phyloP scores from a whole-genome alignment of 768 basidiomycete species.

The Piloderma croceum region DNA sequence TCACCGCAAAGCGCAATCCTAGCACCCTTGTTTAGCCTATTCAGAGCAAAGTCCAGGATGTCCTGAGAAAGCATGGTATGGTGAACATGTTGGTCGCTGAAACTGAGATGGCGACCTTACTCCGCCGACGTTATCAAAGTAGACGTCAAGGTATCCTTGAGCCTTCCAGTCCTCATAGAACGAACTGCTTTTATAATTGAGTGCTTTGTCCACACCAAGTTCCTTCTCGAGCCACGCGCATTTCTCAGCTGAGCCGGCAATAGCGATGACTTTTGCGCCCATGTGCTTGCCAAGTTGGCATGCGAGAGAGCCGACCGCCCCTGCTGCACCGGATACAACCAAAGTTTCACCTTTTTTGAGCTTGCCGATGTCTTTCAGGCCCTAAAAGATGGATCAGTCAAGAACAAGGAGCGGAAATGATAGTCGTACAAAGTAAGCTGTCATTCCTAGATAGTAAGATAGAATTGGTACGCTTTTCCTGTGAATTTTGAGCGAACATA shows the following conservation, averaged over 20 bases:
- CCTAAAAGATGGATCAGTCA: slow-evolving; percentile 37
- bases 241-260: slow-evolving; percentile 82
- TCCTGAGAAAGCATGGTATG: slow-evolving; percentile 44
- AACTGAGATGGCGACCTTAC: slow-evolving; percentile 4
- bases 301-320: slow-evolving; percentile 77
- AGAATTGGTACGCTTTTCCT: not conserved
- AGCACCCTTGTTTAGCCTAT: slow-evolving; percentile 69
- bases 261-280: slow-evolving; percentile 80
- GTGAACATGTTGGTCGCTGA: not conserved
- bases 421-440: slow-evolving; percentile 77
- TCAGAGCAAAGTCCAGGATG: slow-evolving; percentile 73
- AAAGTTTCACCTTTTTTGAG: slow-evolving; percentile 82
- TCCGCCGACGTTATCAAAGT: slow-evolving; percentile 79
- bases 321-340: slow-evolving; percentile 87
- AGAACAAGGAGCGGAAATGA: not conserved
- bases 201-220: slow-evolving; percentile 71
- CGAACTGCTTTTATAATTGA: slow-evolving; percentile 81
- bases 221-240: slow-evolving; percentile 82
- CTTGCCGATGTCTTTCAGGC: slow-evolving; percentile 73
- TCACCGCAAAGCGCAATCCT: slow-evolving; percentile 77
- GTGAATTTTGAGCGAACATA: slow-evolving; percentile 27
- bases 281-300: slow-evolving; percentile 79
- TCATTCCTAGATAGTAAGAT: slow-evolving; percentile 51
- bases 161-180: slow-evolving; percentile 71
- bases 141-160: slow-evolving; percentile 77